Percentiles rank a stretch among this genome's conserved stretches.
phyloP scores from a whole-genome alignment of 2,329 filamentous ascomycete species.

The Aspergillus ochraceoroseus region DNA sequence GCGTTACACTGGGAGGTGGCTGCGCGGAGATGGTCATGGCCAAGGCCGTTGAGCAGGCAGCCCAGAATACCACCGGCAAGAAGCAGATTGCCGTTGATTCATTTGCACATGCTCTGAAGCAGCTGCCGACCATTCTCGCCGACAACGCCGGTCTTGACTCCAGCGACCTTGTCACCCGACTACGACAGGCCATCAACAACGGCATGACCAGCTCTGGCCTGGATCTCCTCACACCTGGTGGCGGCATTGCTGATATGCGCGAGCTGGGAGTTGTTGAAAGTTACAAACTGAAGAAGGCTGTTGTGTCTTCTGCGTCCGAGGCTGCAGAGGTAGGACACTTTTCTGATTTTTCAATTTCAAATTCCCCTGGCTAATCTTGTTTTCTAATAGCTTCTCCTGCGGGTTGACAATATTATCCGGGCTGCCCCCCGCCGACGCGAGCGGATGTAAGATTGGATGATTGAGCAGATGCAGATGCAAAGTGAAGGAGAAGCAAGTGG shows the following conservation, averaged over 20 bases:
- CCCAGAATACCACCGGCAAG: slow-evolving; percentile 93
- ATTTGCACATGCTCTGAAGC: slow-evolving; percentile 82
- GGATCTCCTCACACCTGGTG: slow-evolving; percentile 81
- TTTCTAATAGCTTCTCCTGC: slow-evolving; percentile 65
- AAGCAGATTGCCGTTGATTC: slow-evolving; percentile 88
- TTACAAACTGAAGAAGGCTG: slow-evolving; percentile 98
- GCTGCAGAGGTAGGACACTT: slow-evolving; percentile 74
- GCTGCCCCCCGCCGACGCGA: slow-evolving; percentile 80
- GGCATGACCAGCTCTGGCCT: slow-evolving; percentile 89
- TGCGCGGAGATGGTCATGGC: slow-evolving; percentile 99
- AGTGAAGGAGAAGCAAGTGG: slow-evolving; percentile 10
- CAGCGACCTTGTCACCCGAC: slow-evolving; percentile 82
- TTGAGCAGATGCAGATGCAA: not conserved
- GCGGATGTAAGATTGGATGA: slow-evolving; percentile 54
- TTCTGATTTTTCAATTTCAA: not conserved
- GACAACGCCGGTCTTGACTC: slow-evolving; percentile 97
- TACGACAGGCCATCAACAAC: slow-evolving; percentile 91
- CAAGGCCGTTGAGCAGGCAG: slow-evolving; percentile 90
- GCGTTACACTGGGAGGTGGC: slow-evolving; percentile 88
- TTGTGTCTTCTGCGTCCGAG: slow-evolving; percentile 92
- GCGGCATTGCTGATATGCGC: slow-evolving; percentile 91
- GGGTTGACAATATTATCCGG: slow-evolving; percentile 97
- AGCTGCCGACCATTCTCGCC: slow-evolving; percentile 91
- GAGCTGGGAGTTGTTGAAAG: slow-evolving; percentile 93
- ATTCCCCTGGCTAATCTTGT: slow-evolving; percentile 16